These are phyloP conservation scores for Wickerhamomyces sp. DNA, from an alignment of 1,139 yeast species.

Conservation along the genomic window DNA sequence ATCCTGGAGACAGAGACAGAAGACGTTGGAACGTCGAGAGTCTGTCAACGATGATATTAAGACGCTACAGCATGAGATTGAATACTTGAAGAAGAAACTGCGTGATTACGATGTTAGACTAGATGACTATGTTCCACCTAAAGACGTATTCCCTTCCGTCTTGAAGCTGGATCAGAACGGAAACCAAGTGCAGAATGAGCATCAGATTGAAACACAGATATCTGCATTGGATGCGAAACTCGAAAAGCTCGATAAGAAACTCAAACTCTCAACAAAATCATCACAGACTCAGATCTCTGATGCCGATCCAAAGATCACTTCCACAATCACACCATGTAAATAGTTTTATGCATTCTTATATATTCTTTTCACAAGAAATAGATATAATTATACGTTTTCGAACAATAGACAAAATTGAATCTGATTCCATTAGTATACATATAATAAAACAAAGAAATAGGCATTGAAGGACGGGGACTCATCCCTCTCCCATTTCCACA, in stretches of 20 bases:
- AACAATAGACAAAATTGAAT: too few relatives aligned
- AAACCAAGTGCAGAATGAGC: conserved; percentile 8
- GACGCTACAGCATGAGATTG: conserved; percentile 66
- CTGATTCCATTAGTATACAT: too few relatives aligned
- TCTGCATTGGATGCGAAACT: conserved; percentile 10
- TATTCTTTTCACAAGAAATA: too few relatives aligned
- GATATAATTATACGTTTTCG: too few relatives aligned
- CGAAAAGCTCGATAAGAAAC: conserved; percentile 10
- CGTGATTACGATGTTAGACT: conserved; percentile 37
- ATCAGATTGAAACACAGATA: too few relatives aligned
- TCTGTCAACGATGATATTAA: conserved; percentile 65
- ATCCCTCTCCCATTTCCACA: too few relatives aligned
- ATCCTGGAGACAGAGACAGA: conserved; percentile 61
- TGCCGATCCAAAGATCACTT: too few relatives aligned
- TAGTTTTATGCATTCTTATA: neutral
- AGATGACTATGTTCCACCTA: conserved; percentile 46
- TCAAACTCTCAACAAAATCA: too few relatives aligned
- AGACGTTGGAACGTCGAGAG: conserved; percentile 59
- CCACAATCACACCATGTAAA: neutral
- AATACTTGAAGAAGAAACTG: conserved; percentile 49
- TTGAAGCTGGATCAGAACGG: conserved; percentile 27
- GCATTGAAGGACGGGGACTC: too few relatives aligned
- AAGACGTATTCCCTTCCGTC: conserved; percentile 41
- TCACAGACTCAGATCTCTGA: too few relatives aligned
- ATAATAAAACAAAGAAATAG: too few relatives aligned